Evolutionary conservation across 1,284 basidiomycete genomes (phyloP).

Genomic region (Tilletia horrida): DNA sequence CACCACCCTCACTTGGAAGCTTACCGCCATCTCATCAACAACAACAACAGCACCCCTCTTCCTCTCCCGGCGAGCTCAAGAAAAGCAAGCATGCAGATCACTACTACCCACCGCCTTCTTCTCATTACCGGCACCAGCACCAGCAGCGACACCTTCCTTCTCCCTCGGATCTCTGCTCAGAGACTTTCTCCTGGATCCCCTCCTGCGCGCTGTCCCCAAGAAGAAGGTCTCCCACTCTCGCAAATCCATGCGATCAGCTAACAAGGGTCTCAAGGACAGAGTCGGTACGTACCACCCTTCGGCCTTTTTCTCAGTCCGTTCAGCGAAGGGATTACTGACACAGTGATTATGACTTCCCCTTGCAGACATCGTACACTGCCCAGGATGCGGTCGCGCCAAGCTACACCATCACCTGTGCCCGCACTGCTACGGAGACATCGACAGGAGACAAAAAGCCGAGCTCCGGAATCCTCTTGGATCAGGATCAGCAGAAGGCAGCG

Average conservation of each 20-base stretch:
- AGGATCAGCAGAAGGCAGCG: too few species aligned
- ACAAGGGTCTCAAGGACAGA: conserved; percentile 93
- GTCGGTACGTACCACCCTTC: conserved; percentile 62
- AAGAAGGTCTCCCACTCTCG: conserved; percentile 88
- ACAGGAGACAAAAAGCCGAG: conserved; percentile 60
- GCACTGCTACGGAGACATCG: conserved; percentile 76
- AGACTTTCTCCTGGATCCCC: conserved; percentile 35
- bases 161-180: conserved; percentile 4
- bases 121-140: neutral
- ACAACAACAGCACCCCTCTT: too few species aligned
- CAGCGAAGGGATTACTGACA: too few species aligned
- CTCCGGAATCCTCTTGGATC: neutral
- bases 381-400: conserved; percentile 84
- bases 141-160: neutral
- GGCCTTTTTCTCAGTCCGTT: conserved; percentile 8
- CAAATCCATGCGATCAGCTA: conserved; percentile 89
- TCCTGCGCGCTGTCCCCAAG: conserved; percentile 89
- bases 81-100: conserved; percentile 6
- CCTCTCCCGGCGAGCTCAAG: neutral
- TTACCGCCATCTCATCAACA: neutral
- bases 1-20: too few species aligned
- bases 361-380: conserved; percentile 82
- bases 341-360: neutral
- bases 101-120: neutral
- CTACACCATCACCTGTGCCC: conserved; percentile 84